A percentile compares a stretch with the other conserved stretches of the same genome.
These are phyloP conservation scores for Plasmodium chabaudi DNA, from an alignment of 169 alveolate species.

Conservation along the genomic window DNA sequence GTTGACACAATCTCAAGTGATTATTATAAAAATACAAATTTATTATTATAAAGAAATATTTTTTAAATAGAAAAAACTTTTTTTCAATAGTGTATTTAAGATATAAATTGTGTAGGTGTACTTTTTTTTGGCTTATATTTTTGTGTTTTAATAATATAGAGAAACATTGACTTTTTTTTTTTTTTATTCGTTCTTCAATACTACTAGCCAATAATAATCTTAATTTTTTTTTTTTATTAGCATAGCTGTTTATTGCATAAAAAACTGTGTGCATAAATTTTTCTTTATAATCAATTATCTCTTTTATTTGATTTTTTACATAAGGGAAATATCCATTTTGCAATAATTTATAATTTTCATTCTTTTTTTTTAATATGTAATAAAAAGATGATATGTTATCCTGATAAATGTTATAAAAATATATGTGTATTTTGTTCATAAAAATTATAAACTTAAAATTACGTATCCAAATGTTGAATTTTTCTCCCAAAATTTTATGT, in stretches of 20 bases:
- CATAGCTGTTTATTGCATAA: neutral
- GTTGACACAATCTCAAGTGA: constrained; percentile 30
- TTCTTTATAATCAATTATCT: constrained; percentile 1
- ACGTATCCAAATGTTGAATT: constrained; percentile 23
- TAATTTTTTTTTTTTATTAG: neutral
- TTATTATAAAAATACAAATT: constrained; percentile 44
- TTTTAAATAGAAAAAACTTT: constrained; percentile 20
- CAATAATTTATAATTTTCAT: constrained; percentile 22
- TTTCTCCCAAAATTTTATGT: neutral
- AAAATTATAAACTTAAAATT: constrained; percentile 24
- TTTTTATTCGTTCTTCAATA: neutral
- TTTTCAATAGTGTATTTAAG: constrained; percentile 20
- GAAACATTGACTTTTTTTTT: constrained; percentile 11
- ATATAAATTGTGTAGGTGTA: constrained; percentile 6
- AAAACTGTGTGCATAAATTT: neutral
- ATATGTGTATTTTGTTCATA: constrained; percentile 13
- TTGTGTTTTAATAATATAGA: constrained; percentile 8
- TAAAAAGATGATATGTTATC: constrained; percentile 29
- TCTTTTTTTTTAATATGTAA: constrained; percentile 26
- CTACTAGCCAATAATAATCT: neutral
- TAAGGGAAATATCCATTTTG: constrained; percentile 22
- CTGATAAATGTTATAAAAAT: constrained; percentile 37
- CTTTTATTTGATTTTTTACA: constrained; percentile 20
- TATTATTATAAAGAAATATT: constrained; percentile 27
- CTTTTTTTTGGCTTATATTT: constrained; percentile 32